A percentile compares a stretch with the other conserved stretches of the same genome.
These are phyloP conservation scores for Globisporangium nodosum DNA, from an alignment of 352 stramenopile species.

Conservation along the genomic window DNA sequence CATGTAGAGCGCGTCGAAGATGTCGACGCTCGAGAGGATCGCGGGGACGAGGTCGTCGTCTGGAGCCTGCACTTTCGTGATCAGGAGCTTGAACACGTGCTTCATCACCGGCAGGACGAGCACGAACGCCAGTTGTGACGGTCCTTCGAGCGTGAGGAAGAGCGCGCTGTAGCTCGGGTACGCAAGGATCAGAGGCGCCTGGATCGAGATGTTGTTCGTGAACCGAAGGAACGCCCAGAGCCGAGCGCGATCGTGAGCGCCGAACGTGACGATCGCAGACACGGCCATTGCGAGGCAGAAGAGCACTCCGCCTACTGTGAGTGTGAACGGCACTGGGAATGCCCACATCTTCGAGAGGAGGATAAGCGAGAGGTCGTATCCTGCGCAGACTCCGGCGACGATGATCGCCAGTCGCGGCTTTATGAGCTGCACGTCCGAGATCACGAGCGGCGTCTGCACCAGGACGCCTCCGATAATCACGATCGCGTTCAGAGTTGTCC, in stretches of 20 bases:
- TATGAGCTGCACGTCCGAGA: neutral
- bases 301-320: neutral
- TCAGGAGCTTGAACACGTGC: neutral
- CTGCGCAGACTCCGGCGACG: neutral
- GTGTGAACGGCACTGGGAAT: neutral
- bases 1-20: constrained; percentile 28
- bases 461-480: neutral
- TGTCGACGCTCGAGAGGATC: constrained; percentile 12
- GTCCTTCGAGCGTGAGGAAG: neutral
- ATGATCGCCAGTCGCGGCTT: neutral
- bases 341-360: neutral
- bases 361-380: neutral
- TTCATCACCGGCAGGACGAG: constrained; percentile 2
- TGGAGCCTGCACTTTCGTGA: neutral
- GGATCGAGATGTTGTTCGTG: neutral
- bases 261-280: neutral
- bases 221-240: neutral
- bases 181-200: neutral
- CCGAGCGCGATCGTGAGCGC: neutral
- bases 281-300: too few species aligned
- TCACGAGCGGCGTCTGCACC: neutral
- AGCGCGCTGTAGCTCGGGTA: neutral
- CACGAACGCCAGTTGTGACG: neutral
- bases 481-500: neutral
- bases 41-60: neutral